Percentiles rank a stretch among this genome's conserved stretches.
Evolutionary conservation across 2,329 filamentous ascomycete species (phyloP).

Genomic region (Pyrenophora tritici-repentis): DNA sequence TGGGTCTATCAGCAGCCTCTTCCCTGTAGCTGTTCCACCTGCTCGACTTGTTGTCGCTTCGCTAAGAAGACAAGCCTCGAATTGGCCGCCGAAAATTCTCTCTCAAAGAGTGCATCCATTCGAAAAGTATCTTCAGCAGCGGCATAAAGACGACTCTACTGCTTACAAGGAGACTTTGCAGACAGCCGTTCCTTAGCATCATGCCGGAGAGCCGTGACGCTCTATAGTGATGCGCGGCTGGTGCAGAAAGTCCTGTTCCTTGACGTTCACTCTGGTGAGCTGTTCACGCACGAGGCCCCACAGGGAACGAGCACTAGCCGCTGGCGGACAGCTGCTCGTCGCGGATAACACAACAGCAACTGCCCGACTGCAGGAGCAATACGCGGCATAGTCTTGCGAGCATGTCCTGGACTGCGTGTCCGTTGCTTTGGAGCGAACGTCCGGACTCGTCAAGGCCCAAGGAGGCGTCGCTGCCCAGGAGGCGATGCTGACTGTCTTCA

Average conservation of each 20-base stretch:
- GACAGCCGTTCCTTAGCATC: no score
- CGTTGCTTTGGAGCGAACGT: not conserved
- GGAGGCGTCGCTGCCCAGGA: constrained; percentile 1
- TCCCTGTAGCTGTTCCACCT: not conserved
- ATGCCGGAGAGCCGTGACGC: no score
- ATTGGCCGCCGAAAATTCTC: not conserved
- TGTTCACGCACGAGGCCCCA: not conserved
- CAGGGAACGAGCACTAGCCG: not conserved
- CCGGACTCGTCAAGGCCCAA: not conserved
- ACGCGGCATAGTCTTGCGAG: not conserved
- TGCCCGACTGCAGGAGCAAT: no score
- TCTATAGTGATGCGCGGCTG: no score
- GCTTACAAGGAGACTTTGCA: no score
- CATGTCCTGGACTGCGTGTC: not conserved
- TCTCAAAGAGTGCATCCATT: not conserved
- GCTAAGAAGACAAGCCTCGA: not conserved
- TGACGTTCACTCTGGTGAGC: constrained; percentile 4
- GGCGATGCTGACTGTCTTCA: constrained; percentile 3
- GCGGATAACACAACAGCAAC: not conserved
- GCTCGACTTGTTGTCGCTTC: not conserved
- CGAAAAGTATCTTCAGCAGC: not conserved
- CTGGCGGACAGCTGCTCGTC: constrained; percentile 1
- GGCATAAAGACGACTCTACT: not conserved
- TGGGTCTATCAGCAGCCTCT: not conserved
- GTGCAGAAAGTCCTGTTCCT: not conserved